Base-by-base conservation (phyloP, 805 yeast genomes). In the Maudiozyma turicensis region DNA sequence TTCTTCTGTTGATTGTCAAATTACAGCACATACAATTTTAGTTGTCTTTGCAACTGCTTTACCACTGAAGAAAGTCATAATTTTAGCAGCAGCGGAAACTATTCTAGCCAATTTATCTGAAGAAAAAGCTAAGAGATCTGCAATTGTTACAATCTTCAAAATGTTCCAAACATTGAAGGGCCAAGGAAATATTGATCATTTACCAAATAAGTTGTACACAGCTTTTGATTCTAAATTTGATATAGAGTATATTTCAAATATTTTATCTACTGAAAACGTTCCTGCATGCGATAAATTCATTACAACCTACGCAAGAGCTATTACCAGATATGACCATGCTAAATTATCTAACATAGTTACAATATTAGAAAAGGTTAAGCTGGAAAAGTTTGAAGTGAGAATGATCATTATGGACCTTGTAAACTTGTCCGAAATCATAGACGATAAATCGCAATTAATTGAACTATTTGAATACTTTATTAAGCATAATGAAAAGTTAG, bases 11-110 rank as follows among this genome's bases (percentile, higher is more conserved):
- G 95, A 87, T 58, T 74, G 82, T 46, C 93, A 86, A 63, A 75
- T 87, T 51, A 83, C 96, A 15, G 88, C 91, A 1, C 91, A 86
- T 64, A 85, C 95, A 44, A 72, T 89, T 11, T 63, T 91, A 28
- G 78, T 91, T 0, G 96, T 91, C 2, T 69, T 90, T 46, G 77
- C 84, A 6, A 74, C 91, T 3, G 83, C 91, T 43, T 74, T 82
- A 45, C 84, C 87, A 6, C 72, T 93, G 40, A 73, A 58, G 35
- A 63, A 61, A 33, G 71, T 74, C 11, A 77, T 85, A 13, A 66
- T 80, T 14, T 66, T 74, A 46, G 88, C 89, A 6, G 78, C 86
- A 1, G 72, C 77, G 34, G 79, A 76, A 51, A 79, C 85, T 1
- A 75, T 85, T 29, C 66, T 80, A 34, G 54, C 72, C 10, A 72